Percentiles rank a stretch among this genome's conserved stretches.
phyloP scores from a whole-genome alignment of 1,284 basidiomycete species.

The Rhizoctonia solani region DNA sequence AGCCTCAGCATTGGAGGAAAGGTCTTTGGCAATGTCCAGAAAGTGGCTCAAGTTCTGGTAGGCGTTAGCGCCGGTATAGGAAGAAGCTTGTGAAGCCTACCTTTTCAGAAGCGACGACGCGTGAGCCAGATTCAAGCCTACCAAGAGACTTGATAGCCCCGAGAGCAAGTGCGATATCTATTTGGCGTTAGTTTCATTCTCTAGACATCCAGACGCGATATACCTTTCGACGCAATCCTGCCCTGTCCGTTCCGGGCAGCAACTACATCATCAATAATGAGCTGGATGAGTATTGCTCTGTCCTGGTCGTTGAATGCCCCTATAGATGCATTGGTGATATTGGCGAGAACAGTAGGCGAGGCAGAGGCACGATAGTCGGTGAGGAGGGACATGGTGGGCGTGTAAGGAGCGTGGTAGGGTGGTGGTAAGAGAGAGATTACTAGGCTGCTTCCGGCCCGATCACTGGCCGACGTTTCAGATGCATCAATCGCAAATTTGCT shows the following conservation, averaged over 20 bases:
- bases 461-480: constrained; percentile 29
- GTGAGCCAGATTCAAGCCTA: constrained; percentile 69
- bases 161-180: constrained; percentile 67
- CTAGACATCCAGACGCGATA: not conserved
- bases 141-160: constrained; percentile 76
- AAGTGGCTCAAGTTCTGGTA: constrained; percentile 50
- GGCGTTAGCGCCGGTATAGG: not conserved
- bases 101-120: constrained; percentile 63
- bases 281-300: constrained; percentile 15
- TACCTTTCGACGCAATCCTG: constrained; percentile 13
- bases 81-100: constrained; percentile 52
- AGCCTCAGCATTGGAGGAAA: constrained; percentile 38
- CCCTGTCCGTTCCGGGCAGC: constrained; percentile 11
- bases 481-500: not conserved
- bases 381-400: constrained; percentile 42
- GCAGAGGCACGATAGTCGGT: constrained; percentile 53
- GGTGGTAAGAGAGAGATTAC: constrained; percentile 21
- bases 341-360: constrained; percentile 32
- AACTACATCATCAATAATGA: constrained; percentile 17
- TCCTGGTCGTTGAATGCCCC: constrained; percentile 4
- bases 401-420: constrained; percentile 21
- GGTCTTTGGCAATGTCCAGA: constrained; percentile 32
- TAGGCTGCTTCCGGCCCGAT: constrained; percentile 30
- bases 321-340: constrained; percentile 34
- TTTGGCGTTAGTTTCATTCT: not conserved